These are phyloP conservation scores for Mytilinidion resinicola DNA, from an alignment of 495 filamentous ascomycete species.

Conservation along the genomic window DNA sequence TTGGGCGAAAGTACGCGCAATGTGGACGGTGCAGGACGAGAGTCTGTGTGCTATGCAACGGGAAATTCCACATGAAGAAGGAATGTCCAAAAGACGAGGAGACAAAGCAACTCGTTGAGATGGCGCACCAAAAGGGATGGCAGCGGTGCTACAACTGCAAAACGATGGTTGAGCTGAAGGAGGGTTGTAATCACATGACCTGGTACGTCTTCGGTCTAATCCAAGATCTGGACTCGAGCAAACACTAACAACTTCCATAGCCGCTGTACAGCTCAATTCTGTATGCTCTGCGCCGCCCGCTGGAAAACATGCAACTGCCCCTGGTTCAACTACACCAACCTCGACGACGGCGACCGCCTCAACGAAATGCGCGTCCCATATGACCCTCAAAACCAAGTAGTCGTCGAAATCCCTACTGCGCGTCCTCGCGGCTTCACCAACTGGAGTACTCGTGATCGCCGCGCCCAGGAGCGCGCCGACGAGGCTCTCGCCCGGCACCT, in stretches of 20 bases:
- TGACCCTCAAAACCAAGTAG: slow-evolving; percentile 18
- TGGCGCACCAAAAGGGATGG: slow-evolving; percentile 66
- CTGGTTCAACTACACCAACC: slow-evolving; percentile 63
- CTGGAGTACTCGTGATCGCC: slow-evolving; percentile 33
- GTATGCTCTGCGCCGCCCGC: slow-evolving; percentile 67
- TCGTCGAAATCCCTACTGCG: slow-evolving; percentile 17
- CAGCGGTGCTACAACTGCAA: slow-evolving; percentile 71
- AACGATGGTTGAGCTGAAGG: slow-evolving; percentile 68
- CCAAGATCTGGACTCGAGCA: not conserved
- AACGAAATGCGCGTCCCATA: slow-evolving; percentile 51
- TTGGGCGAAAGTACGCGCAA: slow-evolving; percentile 49
- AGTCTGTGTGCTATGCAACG: slow-evolving; percentile 67
- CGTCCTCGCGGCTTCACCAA: not conserved
- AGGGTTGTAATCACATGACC: slow-evolving; percentile 82
- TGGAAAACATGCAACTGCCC: slow-evolving; percentile 82
- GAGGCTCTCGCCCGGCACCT: slow-evolving; percentile 51
- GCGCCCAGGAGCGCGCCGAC: slow-evolving; percentile 51
- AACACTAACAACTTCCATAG: slow-evolving; percentile 32
- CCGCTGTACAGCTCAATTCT: slow-evolving; percentile 75
- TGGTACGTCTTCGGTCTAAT: slow-evolving; percentile 47
- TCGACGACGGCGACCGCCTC: slow-evolving; percentile 50
- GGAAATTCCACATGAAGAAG: slow-evolving; percentile 58
- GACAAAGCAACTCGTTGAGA: slow-evolving; percentile 55
- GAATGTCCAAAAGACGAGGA: slow-evolving; percentile 70
- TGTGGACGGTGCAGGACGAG: slow-evolving; percentile 65